Percentiles rank a stretch among this genome's conserved stretches.
These are phyloP conservation scores for Metarhizium rileyi DNA, from an alignment of 2,329 filamentous ascomycete species.

Conservation along the genomic window DNA sequence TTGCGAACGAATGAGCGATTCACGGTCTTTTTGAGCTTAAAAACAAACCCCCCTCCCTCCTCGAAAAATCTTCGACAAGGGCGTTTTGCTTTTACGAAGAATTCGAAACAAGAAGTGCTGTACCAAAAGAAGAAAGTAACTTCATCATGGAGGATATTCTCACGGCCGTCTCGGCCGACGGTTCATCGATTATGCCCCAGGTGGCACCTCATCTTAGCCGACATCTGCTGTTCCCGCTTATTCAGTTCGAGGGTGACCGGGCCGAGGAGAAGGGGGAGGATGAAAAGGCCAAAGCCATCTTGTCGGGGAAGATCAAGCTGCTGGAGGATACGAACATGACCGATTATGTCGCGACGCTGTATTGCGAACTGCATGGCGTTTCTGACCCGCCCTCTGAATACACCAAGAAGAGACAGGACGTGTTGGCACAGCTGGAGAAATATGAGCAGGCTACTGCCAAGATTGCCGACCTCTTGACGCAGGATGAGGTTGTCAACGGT, in stretches of 20 bases:
- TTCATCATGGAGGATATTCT: constrained; percentile 32
- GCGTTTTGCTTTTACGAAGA: neutral
- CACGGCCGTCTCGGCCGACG: constrained; percentile 48
- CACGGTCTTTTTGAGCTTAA: neutral
- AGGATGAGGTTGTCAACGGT: constrained; percentile 84
- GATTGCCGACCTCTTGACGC: constrained; percentile 76
- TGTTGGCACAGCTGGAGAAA: constrained; percentile 71
- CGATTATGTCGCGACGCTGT: constrained; percentile 88
- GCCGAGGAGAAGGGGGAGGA: constrained; percentile 63
- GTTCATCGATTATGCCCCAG: constrained; percentile 77
- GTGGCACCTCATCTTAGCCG: constrained; percentile 88
- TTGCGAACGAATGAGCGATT: constrained; percentile 6
- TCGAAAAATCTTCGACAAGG: constrained; percentile 5
- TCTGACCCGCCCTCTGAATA: constrained; percentile 75
- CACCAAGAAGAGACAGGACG: constrained; percentile 78
- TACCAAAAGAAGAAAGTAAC: neutral
- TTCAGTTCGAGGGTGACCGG: constrained; percentile 80
- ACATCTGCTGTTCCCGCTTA: constrained; percentile 90
- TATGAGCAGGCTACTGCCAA: constrained; percentile 81
- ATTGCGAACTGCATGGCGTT: constrained; percentile 79
- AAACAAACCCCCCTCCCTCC: neutral
- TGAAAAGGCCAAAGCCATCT: constrained; percentile 56
- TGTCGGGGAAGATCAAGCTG: constrained; percentile 82
- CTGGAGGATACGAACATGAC: constrained; percentile 98
- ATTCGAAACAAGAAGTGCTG: neutral